Evolutionary conservation across 441 rosid genomes (phyloP), one percentile per base, ranked within the genome.

Genomic region (Dalechampia spathulata): DNA sequence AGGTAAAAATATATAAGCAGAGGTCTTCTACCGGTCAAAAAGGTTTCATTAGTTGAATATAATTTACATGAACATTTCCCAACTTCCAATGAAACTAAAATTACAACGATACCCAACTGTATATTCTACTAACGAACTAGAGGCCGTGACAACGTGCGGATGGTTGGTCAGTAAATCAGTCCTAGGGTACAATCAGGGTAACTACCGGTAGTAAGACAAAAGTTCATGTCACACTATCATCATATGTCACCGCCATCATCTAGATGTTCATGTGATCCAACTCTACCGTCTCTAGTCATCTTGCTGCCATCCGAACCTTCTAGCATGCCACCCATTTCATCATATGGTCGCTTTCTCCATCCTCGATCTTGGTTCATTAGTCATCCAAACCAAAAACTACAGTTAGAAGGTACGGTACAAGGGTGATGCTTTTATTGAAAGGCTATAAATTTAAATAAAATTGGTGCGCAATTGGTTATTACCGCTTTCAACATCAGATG

Each of bases 401-500:
- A 61, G 46, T 55, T 57, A 49, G 46, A 66, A 49, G 67, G 57
- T 75, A 74, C 83, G 72, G 53, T 70, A 67, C 55, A 46, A 44
- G 61, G 50, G 48, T 11, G 55, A 40, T 37, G 68, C 60, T 63
- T 34, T 62, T 39, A 49, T 49, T 45, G 49, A 63, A 67, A 47
- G 58, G 56, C 50, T 63, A 64, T 64, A 64, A 64, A 67, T 76
- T 70, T 56, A 66, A 70, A 70, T 63, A 63, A n/a, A n/a, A n/a
- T n/a, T n/a, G n/a, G n/a, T 76, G 75, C 58, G 58, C 61, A 78
- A 67, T 86, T 70, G 86, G 78, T 78, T 80, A 83, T 89, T 89
- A 83, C 96, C 99, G 57, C 97, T 94, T 83, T 90, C 98, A 61
- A 92, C 92, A 37, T 90, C 99, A 69, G 98, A 90, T 49, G 93